Conservation (phyloP, 257 asterid species). For the Capsicum pubescens region DNA sequence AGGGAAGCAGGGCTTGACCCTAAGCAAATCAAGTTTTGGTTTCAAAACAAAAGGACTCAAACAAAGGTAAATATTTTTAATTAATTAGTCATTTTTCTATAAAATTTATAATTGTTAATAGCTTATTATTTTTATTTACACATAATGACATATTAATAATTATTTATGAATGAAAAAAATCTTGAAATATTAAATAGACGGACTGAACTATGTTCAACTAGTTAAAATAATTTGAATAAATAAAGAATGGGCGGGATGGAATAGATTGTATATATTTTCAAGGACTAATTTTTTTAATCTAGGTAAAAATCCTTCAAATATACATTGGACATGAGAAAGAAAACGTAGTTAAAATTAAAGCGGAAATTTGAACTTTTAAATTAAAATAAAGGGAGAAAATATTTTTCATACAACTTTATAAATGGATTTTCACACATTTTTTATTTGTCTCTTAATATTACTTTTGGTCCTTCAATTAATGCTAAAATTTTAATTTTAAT, state of each 20-base stretch:
- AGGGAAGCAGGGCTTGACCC: slow-evolving; percentile 60
- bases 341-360: no score
- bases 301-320: no score
- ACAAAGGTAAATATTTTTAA: slow-evolving; percentile 55
- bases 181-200: neutral
- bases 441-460: no score
- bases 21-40: slow-evolving; percentile 73
- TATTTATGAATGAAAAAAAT: neutral
- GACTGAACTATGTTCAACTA: no score
- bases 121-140: neutral
- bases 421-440: neutral
- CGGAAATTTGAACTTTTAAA: no score
- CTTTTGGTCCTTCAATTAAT: neutral
- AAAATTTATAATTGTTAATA: neutral
- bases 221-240: no score
- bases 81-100: neutral
- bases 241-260: no score
- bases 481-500: neutral
- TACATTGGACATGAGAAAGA: no score
- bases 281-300: no score
- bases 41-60: slow-evolving; percentile 78
- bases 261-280: no score
- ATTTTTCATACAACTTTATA: no score
- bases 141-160: neutral
- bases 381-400: no score